A percentile compares a stretch with the other conserved stretches of the same genome.
phyloP scores from a whole-genome alignment of 2,329 filamentous ascomycete species.

The Sarocladium strictum region DNA sequence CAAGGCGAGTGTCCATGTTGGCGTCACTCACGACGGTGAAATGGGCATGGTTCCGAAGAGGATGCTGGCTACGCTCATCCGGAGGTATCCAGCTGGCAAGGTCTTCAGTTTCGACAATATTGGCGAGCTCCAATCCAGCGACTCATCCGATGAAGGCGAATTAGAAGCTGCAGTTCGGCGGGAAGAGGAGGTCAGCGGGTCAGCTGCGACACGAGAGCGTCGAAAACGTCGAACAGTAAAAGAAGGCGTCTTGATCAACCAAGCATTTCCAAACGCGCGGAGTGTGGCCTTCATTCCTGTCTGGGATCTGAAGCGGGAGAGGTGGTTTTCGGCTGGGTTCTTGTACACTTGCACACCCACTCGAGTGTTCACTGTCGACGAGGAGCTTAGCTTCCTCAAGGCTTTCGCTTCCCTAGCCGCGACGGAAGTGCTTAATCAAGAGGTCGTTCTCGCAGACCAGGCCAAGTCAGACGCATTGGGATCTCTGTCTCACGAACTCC shows the following conservation, averaged over 20 bases:
- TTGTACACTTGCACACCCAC: conserved; percentile 38
- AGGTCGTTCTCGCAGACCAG: conserved; percentile 30
- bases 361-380: conserved; percentile 36
- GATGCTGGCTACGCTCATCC: conserved; percentile 34
- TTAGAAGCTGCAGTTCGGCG: conserved; percentile 17
- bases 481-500: conserved; percentile 52
- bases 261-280: conserved; percentile 34
- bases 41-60: conserved; percentile 27
- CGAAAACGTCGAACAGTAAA: neutral
- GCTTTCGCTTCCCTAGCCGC: conserved; percentile 52
- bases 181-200: conserved; percentile 24
- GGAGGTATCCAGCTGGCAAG: conserved; percentile 37
- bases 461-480: conserved; percentile 54
- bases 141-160: conserved; percentile 20
- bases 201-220: conserved; percentile 20
- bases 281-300: conserved; percentile 42
- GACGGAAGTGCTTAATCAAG: conserved; percentile 46
- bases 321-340: conserved; percentile 45
- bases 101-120: conserved; percentile 37
- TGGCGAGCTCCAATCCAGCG: conserved; percentile 26
- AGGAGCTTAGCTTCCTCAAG: conserved; percentile 44
- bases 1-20: conserved; percentile 25
- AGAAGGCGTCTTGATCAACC: conserved; percentile 1
- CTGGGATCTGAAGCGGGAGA: conserved; percentile 37
- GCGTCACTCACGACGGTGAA: conserved; percentile 12